Conservation (phyloP, 1,284 basidiomycete species). For the Cutaneotrichosporon sp. region DNA sequence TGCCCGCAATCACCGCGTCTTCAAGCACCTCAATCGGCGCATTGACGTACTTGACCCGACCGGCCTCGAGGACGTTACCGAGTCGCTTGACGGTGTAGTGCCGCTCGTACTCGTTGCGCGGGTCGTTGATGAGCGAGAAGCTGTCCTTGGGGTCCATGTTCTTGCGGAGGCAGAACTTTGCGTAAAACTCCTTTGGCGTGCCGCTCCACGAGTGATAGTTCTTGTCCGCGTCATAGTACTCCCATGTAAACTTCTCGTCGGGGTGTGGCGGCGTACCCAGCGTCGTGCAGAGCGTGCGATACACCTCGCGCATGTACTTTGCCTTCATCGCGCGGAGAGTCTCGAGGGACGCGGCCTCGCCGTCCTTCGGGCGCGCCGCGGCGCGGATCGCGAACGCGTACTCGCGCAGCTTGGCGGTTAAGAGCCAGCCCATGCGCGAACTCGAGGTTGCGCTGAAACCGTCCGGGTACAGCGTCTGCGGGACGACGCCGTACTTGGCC, state of each 20-base stretch:
- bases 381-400: conserved; percentile 76
- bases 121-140: conserved; percentile 94
- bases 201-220: conserved; percentile 72
- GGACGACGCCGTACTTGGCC: conserved; percentile 74
- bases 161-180: conserved; percentile 45
- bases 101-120: conserved; percentile 75
- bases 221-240: conserved; percentile 77
- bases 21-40: conserved; percentile 78
- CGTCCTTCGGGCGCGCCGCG: conserved; percentile 11
- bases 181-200: conserved; percentile 77
- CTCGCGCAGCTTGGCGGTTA: conserved; percentile 88
- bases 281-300: conserved; percentile 79
- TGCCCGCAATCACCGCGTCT: conserved; percentile 72
- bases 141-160: conserved; percentile 58
- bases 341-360: conserved; percentile 12
- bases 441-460: conserved; percentile 77
- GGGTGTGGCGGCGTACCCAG: conserved; percentile 79
- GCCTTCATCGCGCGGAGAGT: conserved; percentile 65
- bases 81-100: conserved; percentile 92
- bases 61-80: conserved; percentile 85
- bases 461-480: conserved; percentile 80
- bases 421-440: conserved; percentile 68
- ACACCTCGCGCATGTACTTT: conserved; percentile 77
- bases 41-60: conserved; percentile 86
- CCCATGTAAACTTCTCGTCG: conserved; percentile 74